phyloP scores from a whole-genome alignment of 257 asterid genomes.

The Gentiana straminea region DNA sequence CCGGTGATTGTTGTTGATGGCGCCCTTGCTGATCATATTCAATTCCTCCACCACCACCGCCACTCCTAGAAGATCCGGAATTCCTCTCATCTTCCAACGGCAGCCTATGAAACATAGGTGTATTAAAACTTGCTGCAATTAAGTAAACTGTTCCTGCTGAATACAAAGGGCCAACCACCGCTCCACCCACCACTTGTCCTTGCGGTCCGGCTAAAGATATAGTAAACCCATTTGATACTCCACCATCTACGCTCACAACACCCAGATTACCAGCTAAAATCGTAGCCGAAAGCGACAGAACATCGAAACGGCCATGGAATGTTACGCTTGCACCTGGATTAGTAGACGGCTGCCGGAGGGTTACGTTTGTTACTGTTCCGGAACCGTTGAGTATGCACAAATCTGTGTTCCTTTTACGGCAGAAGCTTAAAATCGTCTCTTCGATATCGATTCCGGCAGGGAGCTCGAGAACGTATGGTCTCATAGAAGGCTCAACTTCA shows the following conservation, averaged over 20 bases:
- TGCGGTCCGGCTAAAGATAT: constrained; percentile 66
- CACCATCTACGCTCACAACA: constrained; percentile 3
- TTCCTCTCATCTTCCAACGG: constrained; percentile 31
- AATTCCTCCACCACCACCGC: not conserved
- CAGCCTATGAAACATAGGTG: constrained; percentile 42
- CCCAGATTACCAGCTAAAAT: constrained; percentile 8
- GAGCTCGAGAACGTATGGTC: constrained; percentile 63
- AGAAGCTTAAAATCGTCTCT: constrained; percentile 30
- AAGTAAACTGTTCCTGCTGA: constrained; percentile 53
- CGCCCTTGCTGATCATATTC: constrained; percentile 4
- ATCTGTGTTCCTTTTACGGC: constrained; percentile 38
- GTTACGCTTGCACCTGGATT: constrained; percentile 57
- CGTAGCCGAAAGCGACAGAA: constrained; percentile 66
- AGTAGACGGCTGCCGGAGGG: constrained; percentile 55
- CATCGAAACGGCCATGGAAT: constrained; percentile 71
- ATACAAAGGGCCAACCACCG: constrained; percentile 52
- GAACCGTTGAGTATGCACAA: constrained; percentile 49
- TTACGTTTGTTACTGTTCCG: constrained; percentile 45
- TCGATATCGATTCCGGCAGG: constrained; percentile 45
- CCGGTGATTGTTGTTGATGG: constrained; percentile 17
- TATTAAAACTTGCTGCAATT: constrained; percentile 53
- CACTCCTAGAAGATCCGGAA: constrained; percentile 16
- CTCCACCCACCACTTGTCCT: constrained; percentile 77
- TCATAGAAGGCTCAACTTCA: constrained; percentile 48
- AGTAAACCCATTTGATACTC: constrained; percentile 34